Base-by-base conservation (phyloP, 805 yeast genomes). In the Cyberlindnera mycetangii region DNA sequence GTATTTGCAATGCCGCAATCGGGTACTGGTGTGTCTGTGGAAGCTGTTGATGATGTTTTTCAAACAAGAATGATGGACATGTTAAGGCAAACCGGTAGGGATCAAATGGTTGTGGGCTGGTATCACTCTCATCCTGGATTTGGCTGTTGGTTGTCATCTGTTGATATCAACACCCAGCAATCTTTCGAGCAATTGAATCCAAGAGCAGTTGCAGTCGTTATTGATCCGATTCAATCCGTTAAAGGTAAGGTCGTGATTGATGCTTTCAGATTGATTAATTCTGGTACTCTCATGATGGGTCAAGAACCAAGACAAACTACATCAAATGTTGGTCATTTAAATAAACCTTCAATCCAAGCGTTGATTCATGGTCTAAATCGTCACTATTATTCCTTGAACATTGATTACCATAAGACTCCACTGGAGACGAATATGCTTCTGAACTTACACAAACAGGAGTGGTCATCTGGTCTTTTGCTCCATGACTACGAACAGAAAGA, bases 1-100 rank as follows among this genome's bases (percentile, higher is more conserved):
- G 99, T 95, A 41, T 93, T 93, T 74, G 99, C 99, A 44, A 93
- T 93, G 99, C 99, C 99, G 16, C 99, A 93, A 70, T 81, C 89
- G 37, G 95, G 96, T 61, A 93, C 99, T 9, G 99, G 99, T 48
- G 99, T 95, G 16, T 85, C 96, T 47, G 99, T 93, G 47, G 99
- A 93, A 66, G 99, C 99, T 1, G 99, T 93, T 27, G 99, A 95
- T 65, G 98, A 95, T 65, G 98, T 95, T 40, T 93, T 93, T 71
- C 99, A 93, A 67, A 90, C 98, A 4, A 87, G 84, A 64, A 95
- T 93, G 99, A 93, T 93, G 99, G 99, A 93, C 62, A 93, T 93
- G 99, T 76, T 93, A 61, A 83, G 86, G 68, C 99, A 93, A 66
- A 93, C 99, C 1, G 99, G 99, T n/a, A 78, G 99, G 66, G 97